Base-by-base conservation (phyloP, 768 basidiomycete species). In the Lactifluus hygrophoroides region DNA sequence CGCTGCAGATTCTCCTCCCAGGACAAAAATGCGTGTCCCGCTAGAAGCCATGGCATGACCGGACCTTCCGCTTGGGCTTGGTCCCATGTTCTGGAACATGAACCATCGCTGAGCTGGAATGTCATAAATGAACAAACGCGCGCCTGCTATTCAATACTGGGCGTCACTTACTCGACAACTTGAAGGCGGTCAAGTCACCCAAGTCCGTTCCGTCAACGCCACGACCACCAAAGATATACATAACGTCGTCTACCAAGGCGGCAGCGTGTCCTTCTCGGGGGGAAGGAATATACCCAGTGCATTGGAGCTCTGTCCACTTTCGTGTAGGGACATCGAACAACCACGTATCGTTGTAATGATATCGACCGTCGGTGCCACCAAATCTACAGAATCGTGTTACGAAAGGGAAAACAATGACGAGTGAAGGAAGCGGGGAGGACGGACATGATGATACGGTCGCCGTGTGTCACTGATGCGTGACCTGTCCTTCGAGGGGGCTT, bases 1-100 rank as follows among this genome's bases (percentile, higher is more conserved):
- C 38, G 84, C 76, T 70, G 88, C 86, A 1, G 91, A 90, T 73
- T 98, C 96, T 17, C 96, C 96, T 42, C 96, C 96, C 16, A 99
- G 80, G 5, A 99, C 94, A 64, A 91, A 90, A 5, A 99, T 89
- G 61, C 86, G 82, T 48, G 85, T 80, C 30, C 90, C 92, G 68
- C 89, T 85, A 13, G 91, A 85, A 7, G 94, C 92, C 94, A 99
- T 95, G n/a, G 95, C 90, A 72, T 99, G 96, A 2, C 96, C 96
- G 9, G 92, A 94, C 50, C 96, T 81, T 3, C 92, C 90, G 40
- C 79, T 85, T 0, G 96, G 96, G 16, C 91, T 82, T 17, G 95
- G 95, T 0, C 96, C 96, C 96, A 99, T 99, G 69, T 97, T 96
- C 72, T 97, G 94, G 77, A 99, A 99, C 92, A 94, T 98, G 74